Evolutionary conservation across 148 eudicot species (phyloP), one percentile per base, ranked within the genome.

Genomic region (Nepenthes gracilis): DNA sequence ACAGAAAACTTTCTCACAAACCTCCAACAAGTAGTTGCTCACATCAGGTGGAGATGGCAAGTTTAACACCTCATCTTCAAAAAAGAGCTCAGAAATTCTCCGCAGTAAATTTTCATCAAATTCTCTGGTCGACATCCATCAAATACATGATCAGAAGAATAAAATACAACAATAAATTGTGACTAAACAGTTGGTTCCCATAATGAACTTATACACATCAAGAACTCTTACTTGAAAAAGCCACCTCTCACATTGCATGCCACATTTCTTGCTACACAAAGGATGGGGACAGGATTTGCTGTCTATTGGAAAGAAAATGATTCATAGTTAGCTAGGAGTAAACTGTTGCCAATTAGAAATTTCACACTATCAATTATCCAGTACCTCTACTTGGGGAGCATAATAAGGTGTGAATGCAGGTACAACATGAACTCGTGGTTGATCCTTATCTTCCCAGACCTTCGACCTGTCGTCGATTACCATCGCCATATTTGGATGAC

Each of bases 341-440:
- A 60, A 12, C 33, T n/a, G 35, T 43, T 32, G 33, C 12, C 9
- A 34, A 40, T 33, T 14, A 61, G 51, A 43, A 58, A 51, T 55
- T 56, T 47, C 35, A 48, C 14, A 7, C 49, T 10, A 50, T 47
- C 50, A 11, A 57, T 33, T 14, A 45, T n/a, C 32, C 8, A 12
- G 5, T 75, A 93, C 99, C 99, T 93, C 99, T 62, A 95, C 99
- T 72, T 82, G 99, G 23, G 99, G 97, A 74, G 97, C 97, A 76
- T 84, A 83, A 72, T 93, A 93, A 36, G 99, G 99, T 65, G 95
- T 72, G 74, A 93, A 93, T 48, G 99, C 78, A 71, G 99, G 97
- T 59, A 93, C 99, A 43, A 86, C 95, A 78, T 93, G 99, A 62
- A 93, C 95, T 59, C 95, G 85, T 63, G 90, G 80, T 75, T 93